Evolutionary conservation across 768 basidiomycete genomes (phyloP), one percentile per base, ranked within the genome.

Genomic region (Termitomyces sp.): DNA sequence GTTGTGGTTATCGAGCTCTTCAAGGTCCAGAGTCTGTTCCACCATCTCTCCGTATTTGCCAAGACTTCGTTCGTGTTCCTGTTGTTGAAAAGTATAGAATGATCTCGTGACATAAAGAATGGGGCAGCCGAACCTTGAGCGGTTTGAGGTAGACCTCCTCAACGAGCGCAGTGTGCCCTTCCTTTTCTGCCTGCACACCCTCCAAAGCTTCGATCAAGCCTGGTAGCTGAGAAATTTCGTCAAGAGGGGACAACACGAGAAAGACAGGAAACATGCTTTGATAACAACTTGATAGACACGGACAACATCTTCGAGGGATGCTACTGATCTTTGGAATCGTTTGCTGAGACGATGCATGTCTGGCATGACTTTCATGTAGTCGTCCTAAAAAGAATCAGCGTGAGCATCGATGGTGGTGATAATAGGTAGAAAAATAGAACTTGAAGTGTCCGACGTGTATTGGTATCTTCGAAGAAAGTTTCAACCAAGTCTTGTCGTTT

Each of bases 331-430:
- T 72, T 93, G 90, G 75, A 99, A 96, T 18, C 91, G 85, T 72
- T 98, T 98, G 69, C 89, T 88, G 22, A 99, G 82, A 2, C 97
- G 86, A 65, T 90, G 90, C 72, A 99, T 85, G 70, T 99, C 97
- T 0, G 97, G 97, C 88, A 99, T 94, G 18, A 84, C 71, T 68
- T 92, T 94, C 67, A 99, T 78, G 68, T 86, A 92, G 36, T 94
- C 92, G 57, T 95, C 90, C 92, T 96, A 24, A n/a, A 22, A 42
- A 54, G 24, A 22, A 35, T 39, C 16, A 36, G 28, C 39, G 20
- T 53, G 36, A 53, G 48, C 50, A 22, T 44, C 15, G 22, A 22
- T n/a, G 38, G 9, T 33, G 45, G 4, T 53, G 12, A 15, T 24
- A 32, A 51, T 45, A 36, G 38, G 4, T 1, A 4, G n/a, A 9